These are phyloP conservation scores for Penicillium silybi DNA, from an alignment of 495 filamentous ascomycete species.

Conservation along the genomic window DNA sequence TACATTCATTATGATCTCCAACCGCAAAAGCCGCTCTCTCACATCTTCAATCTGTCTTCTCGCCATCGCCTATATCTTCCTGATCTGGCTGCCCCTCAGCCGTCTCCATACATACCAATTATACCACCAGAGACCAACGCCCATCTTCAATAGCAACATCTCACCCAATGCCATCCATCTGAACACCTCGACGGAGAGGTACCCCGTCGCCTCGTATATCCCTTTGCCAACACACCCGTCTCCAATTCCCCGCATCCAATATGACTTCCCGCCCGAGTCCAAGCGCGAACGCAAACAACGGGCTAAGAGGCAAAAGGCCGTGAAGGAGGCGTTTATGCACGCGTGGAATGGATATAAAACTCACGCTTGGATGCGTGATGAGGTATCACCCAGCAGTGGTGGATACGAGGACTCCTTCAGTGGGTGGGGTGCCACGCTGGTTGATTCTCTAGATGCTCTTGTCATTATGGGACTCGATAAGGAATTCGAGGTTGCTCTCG, in stretches of 20 bases:
- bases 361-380: slow-evolving; percentile 77
- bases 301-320: slow-evolving; percentile 47
- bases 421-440: slow-evolving; percentile 58
- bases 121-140: slow-evolving; percentile 8
- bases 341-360: slow-evolving; percentile 74
- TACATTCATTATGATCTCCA: slow-evolving; percentile 34
- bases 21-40: slow-evolving; percentile 22
- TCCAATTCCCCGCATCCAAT: slow-evolving; percentile 48
- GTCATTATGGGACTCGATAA: slow-evolving; percentile 59
- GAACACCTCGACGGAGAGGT: slow-evolving; percentile 38
- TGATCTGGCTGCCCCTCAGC: slow-evolving; percentile 28
- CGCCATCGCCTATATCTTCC: slow-evolving; percentile 18
- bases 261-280: slow-evolving; percentile 47
- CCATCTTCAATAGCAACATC: slow-evolving; percentile 3
- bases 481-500: slow-evolving; percentile 57
- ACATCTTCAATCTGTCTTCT: slow-evolving; percentile 13
- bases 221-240: slow-evolving; percentile 44
- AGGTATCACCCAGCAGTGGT: slow-evolving; percentile 63
- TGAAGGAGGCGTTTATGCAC: slow-evolving; percentile 64
- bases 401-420: slow-evolving; percentile 51
- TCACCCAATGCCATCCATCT: slow-evolving; percentile 33
- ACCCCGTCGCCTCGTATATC: slow-evolving; percentile 47
- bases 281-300: slow-evolving; percentile 30
- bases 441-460: slow-evolving; percentile 60
- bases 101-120: slow-evolving; percentile 10